Base-by-base conservation (phyloP, 1,139 yeast species). In the Pneumocystis murina region DNA sequence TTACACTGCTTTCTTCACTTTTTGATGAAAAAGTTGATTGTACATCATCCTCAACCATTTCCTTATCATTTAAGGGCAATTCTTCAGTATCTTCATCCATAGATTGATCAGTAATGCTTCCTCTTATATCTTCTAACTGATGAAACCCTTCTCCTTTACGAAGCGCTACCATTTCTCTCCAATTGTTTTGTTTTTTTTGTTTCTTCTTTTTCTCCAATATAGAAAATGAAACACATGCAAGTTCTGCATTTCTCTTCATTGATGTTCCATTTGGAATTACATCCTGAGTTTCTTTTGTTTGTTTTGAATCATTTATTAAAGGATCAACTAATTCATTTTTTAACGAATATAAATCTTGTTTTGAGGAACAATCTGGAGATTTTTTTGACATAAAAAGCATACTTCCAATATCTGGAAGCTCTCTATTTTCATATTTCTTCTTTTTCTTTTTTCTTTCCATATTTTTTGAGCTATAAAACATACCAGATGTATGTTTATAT, bases 391-490 rank as follows among this genome's bases (percentile, higher is more conserved):
- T 73, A 41, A 65, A 64, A 2, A 67, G 71, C 16, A 62, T 66
- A 12, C 66, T 66, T 20, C 62, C 68, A 33, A 62, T 62, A 36
- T 60, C 65, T 5, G 59, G 69, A 81, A 83, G 0, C 83, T 82
- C 61, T 80, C 82, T 68, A 85, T 78, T 68, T 85, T 84, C 72
- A 87, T 94, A 70, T 87, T 89, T 57, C 30, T 12, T 16, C 24
- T 8, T 48, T 48, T 20, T 48, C 4, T 24, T n/a, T n/a, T 40
- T 8, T 48, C 55, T 48, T 24, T 10, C 28, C 16, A 48, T 48
- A 24, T 48, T 48, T 48, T 20, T 48, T 24, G 55, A 48, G 20
- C n/a, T 48, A 30, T 48, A 48, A 20, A 24, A 24, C 33, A 10
- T n/a, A 40, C 43, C 24, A 30, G 39, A 61, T 24, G 39, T 17